phyloP scores from a whole-genome alignment of 2,329 filamentous ascomycete species.

The Peltaster fructicola region DNA sequence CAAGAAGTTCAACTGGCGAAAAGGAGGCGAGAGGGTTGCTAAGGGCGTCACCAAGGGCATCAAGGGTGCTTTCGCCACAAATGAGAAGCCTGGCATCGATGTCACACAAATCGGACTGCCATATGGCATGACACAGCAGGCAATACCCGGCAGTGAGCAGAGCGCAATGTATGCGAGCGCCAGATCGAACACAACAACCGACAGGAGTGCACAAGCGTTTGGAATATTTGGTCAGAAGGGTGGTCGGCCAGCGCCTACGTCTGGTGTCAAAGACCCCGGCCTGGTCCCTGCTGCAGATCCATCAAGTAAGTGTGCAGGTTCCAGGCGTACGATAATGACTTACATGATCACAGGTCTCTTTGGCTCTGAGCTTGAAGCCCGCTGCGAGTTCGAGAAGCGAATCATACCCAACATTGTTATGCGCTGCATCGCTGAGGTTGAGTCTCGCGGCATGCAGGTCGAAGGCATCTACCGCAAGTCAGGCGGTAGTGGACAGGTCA shows the following conservation, averaged over 20 bases:
- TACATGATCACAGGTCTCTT: slow-evolving; percentile 42
- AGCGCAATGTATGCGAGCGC: too few species aligned
- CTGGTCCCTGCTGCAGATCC: slow-evolving; percentile 15
- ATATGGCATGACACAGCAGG: slow-evolving; percentile 17
- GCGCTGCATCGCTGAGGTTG: slow-evolving; percentile 91
- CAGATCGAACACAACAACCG: too few species aligned
- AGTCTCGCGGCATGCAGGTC: slow-evolving; percentile 87
- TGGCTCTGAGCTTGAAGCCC: slow-evolving; percentile 71
- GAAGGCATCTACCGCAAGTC: slow-evolving; percentile 98
- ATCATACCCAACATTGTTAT: slow-evolving; percentile 82
- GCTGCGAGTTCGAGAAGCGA: slow-evolving; percentile 73
- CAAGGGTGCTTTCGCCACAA: slow-evolving; percentile 60
- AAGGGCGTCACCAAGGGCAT: slow-evolving; percentile 90
- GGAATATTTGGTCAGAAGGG: slow-evolving; percentile 22
- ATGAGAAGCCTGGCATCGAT: slow-evolving; percentile 8
- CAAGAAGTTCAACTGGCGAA: slow-evolving; percentile 99
- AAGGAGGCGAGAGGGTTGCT: slow-evolving; percentile 80
- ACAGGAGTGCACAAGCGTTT: slow-evolving; percentile 9
- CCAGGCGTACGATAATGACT: slow-evolving; percentile 5
- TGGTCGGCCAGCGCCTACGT: too few species aligned
- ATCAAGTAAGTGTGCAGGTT: slow-evolving; percentile 12
- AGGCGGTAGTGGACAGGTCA: slow-evolving; percentile 79
- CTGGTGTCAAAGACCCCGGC: too few species aligned
- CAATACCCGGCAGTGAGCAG: slow-evolving; percentile 15
- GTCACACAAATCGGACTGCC: slow-evolving; percentile 17